Evolutionary conservation across 352 stramenopile genomes (phyloP).

Genomic region (Phytophthora pluvialis): DNA sequence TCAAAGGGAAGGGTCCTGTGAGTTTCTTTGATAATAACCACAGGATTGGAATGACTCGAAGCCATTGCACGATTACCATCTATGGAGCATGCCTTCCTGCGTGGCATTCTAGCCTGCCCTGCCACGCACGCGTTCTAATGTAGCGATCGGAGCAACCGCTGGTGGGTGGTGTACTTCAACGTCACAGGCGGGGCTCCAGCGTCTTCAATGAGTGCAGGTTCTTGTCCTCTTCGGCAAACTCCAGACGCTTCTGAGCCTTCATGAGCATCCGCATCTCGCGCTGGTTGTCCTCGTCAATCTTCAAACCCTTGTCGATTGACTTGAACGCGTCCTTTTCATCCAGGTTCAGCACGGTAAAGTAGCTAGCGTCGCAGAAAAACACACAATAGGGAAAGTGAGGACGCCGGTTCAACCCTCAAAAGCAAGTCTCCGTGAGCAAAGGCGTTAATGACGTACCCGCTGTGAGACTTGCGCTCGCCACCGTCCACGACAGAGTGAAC

Average conservation of each 20-base stretch:
- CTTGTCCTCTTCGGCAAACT: constrained; percentile 64
- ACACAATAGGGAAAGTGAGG: constrained; percentile 18
- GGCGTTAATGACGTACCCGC: constrained; percentile 37
- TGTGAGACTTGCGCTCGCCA: constrained; percentile 56
- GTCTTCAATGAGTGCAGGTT: constrained; percentile 55
- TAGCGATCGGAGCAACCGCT: background rate
- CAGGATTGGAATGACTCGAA: no score
- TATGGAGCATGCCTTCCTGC: background rate
- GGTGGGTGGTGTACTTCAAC: background rate
- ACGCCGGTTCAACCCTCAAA: background rate
- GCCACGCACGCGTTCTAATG: constrained; percentile 3
- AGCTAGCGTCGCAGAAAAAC: constrained; percentile 27
- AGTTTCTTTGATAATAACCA: no score
- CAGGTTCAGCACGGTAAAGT: constrained; percentile 69
- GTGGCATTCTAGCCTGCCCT: no score
- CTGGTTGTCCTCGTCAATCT: constrained; percentile 55
- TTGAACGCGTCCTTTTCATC: constrained; percentile 48
- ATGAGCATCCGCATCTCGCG: constrained; percentile 55
- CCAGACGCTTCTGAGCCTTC: constrained; percentile 64
- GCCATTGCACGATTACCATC: no score
- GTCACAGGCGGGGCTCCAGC: constrained; percentile 38
- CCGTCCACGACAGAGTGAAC: constrained; percentile 43
- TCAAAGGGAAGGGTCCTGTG: no score
- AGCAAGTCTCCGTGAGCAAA: background rate
- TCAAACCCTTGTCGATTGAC: constrained; percentile 53